phyloP scores from a whole-genome alignment of 1,284 basidiomycete species.

The Lentinula novae-zelandiae region DNA sequence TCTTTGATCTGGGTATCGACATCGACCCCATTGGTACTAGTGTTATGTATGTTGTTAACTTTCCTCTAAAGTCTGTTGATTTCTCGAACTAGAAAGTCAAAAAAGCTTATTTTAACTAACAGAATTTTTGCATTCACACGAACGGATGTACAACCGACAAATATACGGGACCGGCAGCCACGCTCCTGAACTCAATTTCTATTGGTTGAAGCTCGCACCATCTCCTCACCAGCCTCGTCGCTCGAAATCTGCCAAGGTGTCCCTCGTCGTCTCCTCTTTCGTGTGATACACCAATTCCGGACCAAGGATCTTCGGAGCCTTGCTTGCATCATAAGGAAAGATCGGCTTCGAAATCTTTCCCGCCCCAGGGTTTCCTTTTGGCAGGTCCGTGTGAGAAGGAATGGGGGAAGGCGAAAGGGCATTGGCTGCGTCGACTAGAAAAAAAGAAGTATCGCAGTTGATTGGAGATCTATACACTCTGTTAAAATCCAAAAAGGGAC shows the following conservation, averaged over 20 bases:
- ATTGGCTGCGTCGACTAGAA: constrained; percentile 27
- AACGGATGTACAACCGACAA: no score
- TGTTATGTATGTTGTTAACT: no score
- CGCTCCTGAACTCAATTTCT: no score
- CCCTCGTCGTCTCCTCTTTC: constrained; percentile 36
- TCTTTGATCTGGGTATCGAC: no score
- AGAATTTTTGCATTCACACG: no score
- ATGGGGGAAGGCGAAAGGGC: constrained; percentile 23
- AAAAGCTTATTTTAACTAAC: no score
- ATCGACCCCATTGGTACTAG: no score
- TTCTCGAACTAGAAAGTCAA: no score
- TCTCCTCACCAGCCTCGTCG: constrained; percentile 32
- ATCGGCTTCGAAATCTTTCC: constrained; percentile 19
- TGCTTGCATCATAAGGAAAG: constrained; percentile 27
- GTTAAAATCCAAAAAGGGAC: background rate
- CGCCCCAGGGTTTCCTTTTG: constrained; percentile 28
- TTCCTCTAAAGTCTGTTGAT: no score
- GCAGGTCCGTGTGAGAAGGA: constrained; percentile 19
- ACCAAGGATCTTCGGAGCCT: constrained; percentile 37
- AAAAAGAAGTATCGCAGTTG: background rate
- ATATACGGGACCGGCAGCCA: no score
- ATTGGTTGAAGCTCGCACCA: no score
- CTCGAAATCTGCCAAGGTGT: constrained; percentile 38
- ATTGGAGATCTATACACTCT: background rate
- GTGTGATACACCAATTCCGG: constrained; percentile 31